Evolutionary conservation across 306 rosid species (phyloP).

Genomic region (Cyamopsis tetragonoloba): DNA sequence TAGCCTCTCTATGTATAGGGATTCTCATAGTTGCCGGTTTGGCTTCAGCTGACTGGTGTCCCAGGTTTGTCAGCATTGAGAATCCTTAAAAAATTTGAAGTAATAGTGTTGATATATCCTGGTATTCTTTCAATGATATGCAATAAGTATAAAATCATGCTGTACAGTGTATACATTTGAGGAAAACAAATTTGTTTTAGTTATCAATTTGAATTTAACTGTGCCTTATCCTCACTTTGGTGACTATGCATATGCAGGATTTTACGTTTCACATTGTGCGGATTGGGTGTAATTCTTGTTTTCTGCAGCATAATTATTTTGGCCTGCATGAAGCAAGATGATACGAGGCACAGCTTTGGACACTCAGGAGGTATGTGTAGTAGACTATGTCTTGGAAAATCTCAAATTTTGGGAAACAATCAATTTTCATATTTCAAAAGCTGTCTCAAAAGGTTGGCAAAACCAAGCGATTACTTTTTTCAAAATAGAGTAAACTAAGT

Average conservation of each 20-base stretch:
- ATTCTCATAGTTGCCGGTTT: constrained; percentile 43
- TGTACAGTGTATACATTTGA: constrained; percentile 6
- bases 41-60: constrained; percentile 52
- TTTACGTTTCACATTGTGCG: constrained; percentile 44
- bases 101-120: background rate
- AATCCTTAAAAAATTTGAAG: background rate
- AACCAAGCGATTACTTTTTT: too few species aligned
- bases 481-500: too few species aligned
- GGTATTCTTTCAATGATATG: background rate
- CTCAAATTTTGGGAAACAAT: too few species aligned
- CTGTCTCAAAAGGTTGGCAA: too few species aligned
- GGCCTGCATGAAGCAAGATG: constrained; percentile 54
- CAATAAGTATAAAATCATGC: background rate
- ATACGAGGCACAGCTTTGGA: constrained; percentile 60
- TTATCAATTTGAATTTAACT: background rate
- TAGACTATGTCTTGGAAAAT: background rate
- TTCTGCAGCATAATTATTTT: constrained; percentile 46
- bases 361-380: constrained; percentile 56
- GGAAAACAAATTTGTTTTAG: background rate
- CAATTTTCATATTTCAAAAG: too few species aligned
- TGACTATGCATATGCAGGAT: constrained; percentile 33
- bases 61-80: constrained; percentile 45
- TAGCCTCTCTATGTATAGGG: constrained; percentile 56
- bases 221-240: background rate
- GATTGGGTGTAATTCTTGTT: constrained; percentile 46